These are phyloP conservation scores for Stephanodiscus minutulus DNA, from an alignment of 108 stramenopile genomes.

Conservation along the genomic window DNA sequence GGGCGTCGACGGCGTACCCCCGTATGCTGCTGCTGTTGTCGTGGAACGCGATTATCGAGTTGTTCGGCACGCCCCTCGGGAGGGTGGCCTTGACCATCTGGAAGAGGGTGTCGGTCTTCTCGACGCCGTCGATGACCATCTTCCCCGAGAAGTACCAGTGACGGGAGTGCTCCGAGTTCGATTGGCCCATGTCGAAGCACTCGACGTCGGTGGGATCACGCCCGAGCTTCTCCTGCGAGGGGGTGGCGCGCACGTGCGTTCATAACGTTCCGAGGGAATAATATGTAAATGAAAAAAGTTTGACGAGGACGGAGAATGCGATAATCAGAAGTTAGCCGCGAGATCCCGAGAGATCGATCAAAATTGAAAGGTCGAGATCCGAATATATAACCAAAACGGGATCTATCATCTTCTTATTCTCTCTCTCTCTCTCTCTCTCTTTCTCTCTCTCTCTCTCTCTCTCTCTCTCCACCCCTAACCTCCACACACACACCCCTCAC, in stretches of 20 bases:
- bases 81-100: slow-evolving; percentile 98
- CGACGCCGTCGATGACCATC: slow-evolving; percentile 96
- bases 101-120: slow-evolving; percentile 92
- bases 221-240: slow-evolving; percentile 81
- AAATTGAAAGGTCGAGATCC: background rate
- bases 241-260: background rate
- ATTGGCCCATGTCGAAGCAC: slow-evolving; percentile 99
- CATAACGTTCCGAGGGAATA: too few species aligned
- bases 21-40: slow-evolving; percentile 96
- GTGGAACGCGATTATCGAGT: slow-evolving; percentile 98
- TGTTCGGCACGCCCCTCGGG: slow-evolving; percentile 73
- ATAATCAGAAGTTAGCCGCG: slow-evolving; percentile 4
- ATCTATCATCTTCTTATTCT: too few species aligned
- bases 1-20: slow-evolving; percentile 80
- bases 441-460: too few species aligned
- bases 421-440: too few species aligned
- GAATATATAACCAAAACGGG: background rate
- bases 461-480: background rate
- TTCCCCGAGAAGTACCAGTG: slow-evolving; percentile 99
- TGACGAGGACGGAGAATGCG: slow-evolving; percentile 2
- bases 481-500: slow-evolving; percentile 39
- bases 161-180: slow-evolving; percentile 97
- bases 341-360: background rate
- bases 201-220: slow-evolving; percentile 98
- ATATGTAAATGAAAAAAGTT: too few species aligned